These are phyloP conservation scores for Coniosporium tulheliwenetii DNA, from an alignment of 2,329 filamentous ascomycete species.

Conservation along the genomic window DNA sequence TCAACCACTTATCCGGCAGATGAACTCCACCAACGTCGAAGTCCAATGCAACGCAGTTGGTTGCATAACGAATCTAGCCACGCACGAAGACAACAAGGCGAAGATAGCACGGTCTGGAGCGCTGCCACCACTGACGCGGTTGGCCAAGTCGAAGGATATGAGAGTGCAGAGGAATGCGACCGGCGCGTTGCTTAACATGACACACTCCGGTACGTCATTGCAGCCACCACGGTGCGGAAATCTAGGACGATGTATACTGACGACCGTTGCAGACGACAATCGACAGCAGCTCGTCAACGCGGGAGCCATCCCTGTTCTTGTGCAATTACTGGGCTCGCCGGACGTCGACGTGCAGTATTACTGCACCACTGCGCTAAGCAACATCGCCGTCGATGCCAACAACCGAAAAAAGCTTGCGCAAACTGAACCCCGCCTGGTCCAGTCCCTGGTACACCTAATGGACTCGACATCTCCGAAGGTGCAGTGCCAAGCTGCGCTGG, in stretches of 20 bases:
- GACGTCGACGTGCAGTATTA: conserved; percentile 99
- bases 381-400: conserved; percentile 86
- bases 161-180: conserved; percentile 95
- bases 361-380: conserved; percentile 95
- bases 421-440: conserved; percentile 79
- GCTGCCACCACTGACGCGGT: conserved; percentile 71
- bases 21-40: conserved; percentile 96
- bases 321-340: conserved; percentile 79
- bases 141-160: conserved; percentile 98
- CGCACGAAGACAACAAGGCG: conserved; percentile 97
- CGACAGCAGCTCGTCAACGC: conserved; percentile 93
- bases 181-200: conserved; percentile 95
- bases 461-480: conserved; percentile 95
- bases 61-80: conserved; percentile 95
- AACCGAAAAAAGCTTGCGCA: conserved; percentile 86
- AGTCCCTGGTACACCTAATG: conserved; percentile 91
- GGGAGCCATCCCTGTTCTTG: conserved; percentile 92
- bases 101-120: conserved; percentile 95
- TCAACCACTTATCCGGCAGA: conserved; percentile 84
- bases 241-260: conserved; percentile 3
- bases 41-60: conserved; percentile 98
- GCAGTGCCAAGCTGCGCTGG: conserved; percentile 90
- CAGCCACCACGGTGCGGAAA: too few species aligned
- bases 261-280: conserved; percentile 60
- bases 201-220: conserved; percentile 64